Evolutionary conservation across 768 basidiomycete species (phyloP).

Genomic region (Lactifluus echinatus): DNA sequence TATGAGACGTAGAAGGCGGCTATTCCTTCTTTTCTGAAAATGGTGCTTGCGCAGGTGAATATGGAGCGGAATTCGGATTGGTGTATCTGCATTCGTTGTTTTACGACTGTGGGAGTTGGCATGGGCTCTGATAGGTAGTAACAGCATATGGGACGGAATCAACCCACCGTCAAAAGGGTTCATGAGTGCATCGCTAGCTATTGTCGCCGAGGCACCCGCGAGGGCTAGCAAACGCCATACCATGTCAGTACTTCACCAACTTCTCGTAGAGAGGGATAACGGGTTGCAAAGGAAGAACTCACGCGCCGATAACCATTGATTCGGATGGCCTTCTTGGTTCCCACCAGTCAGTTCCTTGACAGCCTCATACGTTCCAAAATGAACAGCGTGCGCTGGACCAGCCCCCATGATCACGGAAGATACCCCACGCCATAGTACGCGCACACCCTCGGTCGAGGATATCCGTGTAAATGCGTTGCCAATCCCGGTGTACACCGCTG

Average conservation of each 20-base stretch:
- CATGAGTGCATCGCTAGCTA: slow-evolving; percentile 95
- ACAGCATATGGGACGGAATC: slow-evolving; percentile 1
- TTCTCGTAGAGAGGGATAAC: background rate
- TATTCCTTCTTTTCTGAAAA: slow-evolving; percentile 81
- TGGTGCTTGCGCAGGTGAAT: slow-evolving; percentile 71
- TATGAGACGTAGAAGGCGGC: slow-evolving; percentile 96
- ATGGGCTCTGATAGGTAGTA: slow-evolving; percentile 9
- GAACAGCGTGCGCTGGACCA: slow-evolving; percentile 95
- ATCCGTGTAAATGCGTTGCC: slow-evolving; percentile 88
- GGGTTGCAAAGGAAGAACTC: slow-evolving; percentile 29
- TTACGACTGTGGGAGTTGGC: slow-evolving; percentile 73
- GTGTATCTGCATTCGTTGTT: slow-evolving; percentile 98
- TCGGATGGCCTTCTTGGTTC: slow-evolving; percentile 53
- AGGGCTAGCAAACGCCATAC: slow-evolving; percentile 45
- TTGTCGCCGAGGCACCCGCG: slow-evolving; percentile 91
- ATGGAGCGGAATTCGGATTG: slow-evolving; percentile 87
- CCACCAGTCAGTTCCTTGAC: slow-evolving; percentile 91
- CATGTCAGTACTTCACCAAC: too few relatives aligned
- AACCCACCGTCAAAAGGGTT: slow-evolving; percentile 95
- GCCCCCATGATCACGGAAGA: slow-evolving; percentile 94
- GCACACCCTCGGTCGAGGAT: slow-evolving; percentile 87
- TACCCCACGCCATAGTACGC: slow-evolving; percentile 92
- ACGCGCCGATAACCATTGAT: slow-evolving; percentile 88
- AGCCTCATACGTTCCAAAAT: slow-evolving; percentile 93
- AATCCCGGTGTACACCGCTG: slow-evolving; percentile 81